Percentiles rank a stretch among this genome's conserved stretches.
phyloP scores from a whole-genome alignment of 441 rosid species.

The Gossypium lobatum region DNA sequence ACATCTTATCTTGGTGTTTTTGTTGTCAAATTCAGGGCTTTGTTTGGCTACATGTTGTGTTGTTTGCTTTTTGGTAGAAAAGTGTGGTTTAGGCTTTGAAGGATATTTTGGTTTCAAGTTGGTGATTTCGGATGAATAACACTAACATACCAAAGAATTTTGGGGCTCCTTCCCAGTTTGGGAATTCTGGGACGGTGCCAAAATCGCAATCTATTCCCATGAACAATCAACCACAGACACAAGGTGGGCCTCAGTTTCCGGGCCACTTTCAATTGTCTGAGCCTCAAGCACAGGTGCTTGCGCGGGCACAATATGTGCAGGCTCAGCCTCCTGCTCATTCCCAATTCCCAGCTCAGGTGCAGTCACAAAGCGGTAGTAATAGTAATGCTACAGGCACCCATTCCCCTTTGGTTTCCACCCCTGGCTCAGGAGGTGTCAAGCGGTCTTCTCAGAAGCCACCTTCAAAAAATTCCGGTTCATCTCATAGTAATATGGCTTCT shows the following conservation, averaged over 20 bases:
- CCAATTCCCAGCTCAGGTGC: slow-evolving; percentile 42
- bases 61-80: slow-evolving; percentile 14
- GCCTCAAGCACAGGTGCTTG: slow-evolving; percentile 46
- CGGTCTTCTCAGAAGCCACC: slow-evolving; percentile 53
- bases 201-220: slow-evolving; percentile 29
- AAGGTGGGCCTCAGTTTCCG: slow-evolving; percentile 33
- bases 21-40: slow-evolving; percentile 14
- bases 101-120: slow-evolving; percentile 3
- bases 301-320: slow-evolving; percentile 41
- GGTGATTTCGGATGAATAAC: slow-evolving; percentile 28
- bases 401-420: slow-evolving; percentile 37
- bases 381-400: slow-evolving; percentile 31
- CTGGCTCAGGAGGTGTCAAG: slow-evolving; percentile 46
- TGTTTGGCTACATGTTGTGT: slow-evolving; percentile 6
- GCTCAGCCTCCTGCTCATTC: slow-evolving; percentile 21
- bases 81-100: slow-evolving; percentile 18
- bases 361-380: slow-evolving; percentile 32
- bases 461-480: slow-evolving; percentile 46
- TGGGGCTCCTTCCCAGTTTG: slow-evolving; percentile 35
- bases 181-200: slow-evolving; percentile 32
- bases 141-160: slow-evolving; percentile 28
- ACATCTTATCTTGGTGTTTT: not conserved
- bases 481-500: slow-evolving; percentile 30
- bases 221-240: slow-evolving; percentile 42
- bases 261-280: slow-evolving; percentile 71